phyloP scores from a whole-genome alignment of 805 yeast species.

The Nakazawaea ishiwadae region DNA sequence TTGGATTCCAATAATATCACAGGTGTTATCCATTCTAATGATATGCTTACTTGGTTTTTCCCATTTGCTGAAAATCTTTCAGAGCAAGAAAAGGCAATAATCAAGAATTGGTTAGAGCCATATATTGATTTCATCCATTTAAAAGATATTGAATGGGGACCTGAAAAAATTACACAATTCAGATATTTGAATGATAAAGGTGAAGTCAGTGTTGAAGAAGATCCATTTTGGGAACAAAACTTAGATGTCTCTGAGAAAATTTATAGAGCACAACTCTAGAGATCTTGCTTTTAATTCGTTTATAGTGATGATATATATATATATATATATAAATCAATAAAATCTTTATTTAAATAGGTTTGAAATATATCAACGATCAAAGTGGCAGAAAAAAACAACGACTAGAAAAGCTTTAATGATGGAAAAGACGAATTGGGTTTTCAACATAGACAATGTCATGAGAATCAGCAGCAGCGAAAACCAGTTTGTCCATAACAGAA shows the following conservation, averaged over 20 bases:
- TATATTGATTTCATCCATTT: conserved; percentile 23
- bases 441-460: conserved; percentile 88
- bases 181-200: conserved; percentile 28
- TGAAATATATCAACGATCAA: too few species aligned
- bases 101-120: conserved; percentile 18
- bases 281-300: too few species aligned
- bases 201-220: conserved; percentile 21
- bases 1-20: background rate
- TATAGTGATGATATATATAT: too few species aligned
- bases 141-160: conserved; percentile 25
- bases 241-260: conserved; percentile 1
- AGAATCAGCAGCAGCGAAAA: conserved; percentile 92
- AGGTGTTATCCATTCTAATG: conserved; percentile 14
- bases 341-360: too few species aligned
- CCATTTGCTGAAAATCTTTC: conserved; percentile 20
- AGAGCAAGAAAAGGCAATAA: conserved; percentile 17
- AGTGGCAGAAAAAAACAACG: too few species aligned
- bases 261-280: conserved; percentile 6
- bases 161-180: conserved; percentile 19
- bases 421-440: conserved; percentile 97
- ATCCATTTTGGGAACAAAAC: conserved; percentile 25
- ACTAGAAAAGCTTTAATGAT: conserved; percentile 76
- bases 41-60: conserved; percentile 26
- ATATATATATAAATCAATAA: background rate
- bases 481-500: conserved; percentile 96